These are phyloP conservation scores for Neurospora sp. DNA, from an alignment of 495 filamentous ascomycete species.

Conservation along the genomic window DNA sequence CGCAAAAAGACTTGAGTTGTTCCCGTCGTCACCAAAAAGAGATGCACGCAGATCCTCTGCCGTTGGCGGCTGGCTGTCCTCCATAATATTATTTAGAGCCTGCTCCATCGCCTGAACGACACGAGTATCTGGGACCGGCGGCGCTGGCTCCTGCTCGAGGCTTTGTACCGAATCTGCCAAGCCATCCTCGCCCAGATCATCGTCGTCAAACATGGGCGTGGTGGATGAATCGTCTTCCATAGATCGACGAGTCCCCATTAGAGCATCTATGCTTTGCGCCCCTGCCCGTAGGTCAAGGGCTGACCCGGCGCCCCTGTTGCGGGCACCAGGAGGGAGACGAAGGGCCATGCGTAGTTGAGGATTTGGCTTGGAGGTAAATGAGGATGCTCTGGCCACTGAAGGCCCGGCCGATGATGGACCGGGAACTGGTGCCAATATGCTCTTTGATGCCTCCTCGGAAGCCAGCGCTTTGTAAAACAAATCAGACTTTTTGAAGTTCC, in stretches of 20 bases:
- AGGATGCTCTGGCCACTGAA: constrained; percentile 20
- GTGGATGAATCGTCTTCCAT: constrained; percentile 25
- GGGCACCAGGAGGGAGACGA: constrained; percentile 15
- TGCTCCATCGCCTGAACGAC: constrained; percentile 90
- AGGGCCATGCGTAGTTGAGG: constrained; percentile 30
- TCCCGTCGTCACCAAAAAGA: constrained; percentile 41
- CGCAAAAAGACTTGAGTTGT: constrained; percentile 34
- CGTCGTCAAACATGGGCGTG: constrained; percentile 44
- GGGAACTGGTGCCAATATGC: constrained; percentile 8
- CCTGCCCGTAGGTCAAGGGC: constrained; percentile 29
- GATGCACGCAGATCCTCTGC: constrained; percentile 52
- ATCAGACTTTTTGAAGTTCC: constrained; percentile 82
- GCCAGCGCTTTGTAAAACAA: constrained; percentile 92
- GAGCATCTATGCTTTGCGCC: background rate
- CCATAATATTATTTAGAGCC: constrained; percentile 91
- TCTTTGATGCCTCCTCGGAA: constrained; percentile 65
- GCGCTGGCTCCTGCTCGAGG: constrained; percentile 36
- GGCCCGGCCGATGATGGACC: constrained; percentile 7
- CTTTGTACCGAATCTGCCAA: constrained; percentile 44
- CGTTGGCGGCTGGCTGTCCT: constrained; percentile 50
- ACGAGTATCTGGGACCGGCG: constrained; percentile 37
- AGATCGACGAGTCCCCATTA: background rate
- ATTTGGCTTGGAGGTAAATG: constrained; percentile 30
- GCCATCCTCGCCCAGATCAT: constrained; percentile 42
- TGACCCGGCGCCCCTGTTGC: constrained; percentile 32